Conservation (phyloP, 768 basidiomycete genomes). For the Lanmaoa pseudosensibilis region DNA sequence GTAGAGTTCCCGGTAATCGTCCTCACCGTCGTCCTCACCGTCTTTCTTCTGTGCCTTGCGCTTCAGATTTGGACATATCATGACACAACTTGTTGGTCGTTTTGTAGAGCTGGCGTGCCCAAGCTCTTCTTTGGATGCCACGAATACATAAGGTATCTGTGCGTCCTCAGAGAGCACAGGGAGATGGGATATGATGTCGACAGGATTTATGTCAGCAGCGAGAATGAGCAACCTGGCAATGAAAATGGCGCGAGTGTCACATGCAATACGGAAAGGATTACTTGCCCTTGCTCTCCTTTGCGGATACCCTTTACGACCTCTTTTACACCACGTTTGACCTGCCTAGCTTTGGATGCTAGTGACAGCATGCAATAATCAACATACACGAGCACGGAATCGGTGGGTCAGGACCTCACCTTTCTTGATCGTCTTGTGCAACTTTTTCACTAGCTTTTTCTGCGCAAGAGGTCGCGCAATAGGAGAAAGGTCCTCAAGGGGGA, state of each 20-base stretch:
- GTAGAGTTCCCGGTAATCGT: slow-evolving; percentile 85
- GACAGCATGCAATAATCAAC: neutral
- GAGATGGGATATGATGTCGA: slow-evolving; percentile 97
- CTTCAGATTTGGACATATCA: slow-evolving; percentile 85
- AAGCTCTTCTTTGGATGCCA: slow-evolving; percentile 91
- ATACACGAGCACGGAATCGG: neutral
- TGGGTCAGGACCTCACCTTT: slow-evolving; percentile 53
- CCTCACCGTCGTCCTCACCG: slow-evolving; percentile 64
- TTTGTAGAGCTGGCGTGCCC: slow-evolving; percentile 96
- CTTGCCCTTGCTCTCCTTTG: slow-evolving; percentile 95
- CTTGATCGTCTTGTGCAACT: slow-evolving; percentile 92
- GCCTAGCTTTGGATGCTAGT: slow-evolving; percentile 87
- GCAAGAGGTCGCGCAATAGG: slow-evolving; percentile 95
- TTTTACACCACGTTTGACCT: slow-evolving; percentile 97
- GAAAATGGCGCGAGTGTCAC: slow-evolving; percentile 5
- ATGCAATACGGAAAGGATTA: slow-evolving; percentile 11
- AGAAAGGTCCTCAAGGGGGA: slow-evolving; percentile 80
- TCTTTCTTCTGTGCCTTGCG: slow-evolving; percentile 65
- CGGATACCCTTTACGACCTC: slow-evolving; percentile 97
- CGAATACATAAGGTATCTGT: slow-evolving; percentile 85
- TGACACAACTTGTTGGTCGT: slow-evolving; percentile 96
- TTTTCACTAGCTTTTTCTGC: slow-evolving; percentile 90
- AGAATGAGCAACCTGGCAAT: slow-evolving; percentile 74
- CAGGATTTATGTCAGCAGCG: slow-evolving; percentile 95
- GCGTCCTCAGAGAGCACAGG: slow-evolving; percentile 95